These are phyloP conservation scores for Balakata baccata DNA, from an alignment of 345 rosid genomes.

Conservation along the genomic window DNA sequence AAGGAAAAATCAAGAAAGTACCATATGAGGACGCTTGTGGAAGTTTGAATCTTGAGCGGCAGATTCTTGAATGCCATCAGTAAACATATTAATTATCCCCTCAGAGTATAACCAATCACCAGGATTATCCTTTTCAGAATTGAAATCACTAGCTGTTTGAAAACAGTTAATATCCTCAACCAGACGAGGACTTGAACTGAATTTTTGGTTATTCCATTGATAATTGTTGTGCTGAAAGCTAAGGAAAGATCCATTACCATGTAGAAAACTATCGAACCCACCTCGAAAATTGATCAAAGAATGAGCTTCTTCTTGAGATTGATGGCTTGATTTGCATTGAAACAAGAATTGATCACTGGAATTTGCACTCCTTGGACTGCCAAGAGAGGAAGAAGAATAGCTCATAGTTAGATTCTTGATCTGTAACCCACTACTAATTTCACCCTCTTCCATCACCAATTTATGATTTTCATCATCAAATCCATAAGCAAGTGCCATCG, in stretches of 20 bases:
- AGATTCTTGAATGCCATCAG: conserved; percentile 44
- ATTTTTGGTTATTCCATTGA: conserved; percentile 37
- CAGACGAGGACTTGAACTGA: conserved; percentile 35
- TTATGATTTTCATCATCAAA: conserved; percentile 12
- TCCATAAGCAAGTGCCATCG: conserved; percentile 49
- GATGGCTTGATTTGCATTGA: conserved; percentile 26
- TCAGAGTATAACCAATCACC: conserved; percentile 68
- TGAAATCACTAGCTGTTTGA: conserved; percentile 37
- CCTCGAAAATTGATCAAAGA: conserved; percentile 63
- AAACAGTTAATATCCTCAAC: conserved; percentile 36
- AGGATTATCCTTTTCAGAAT: conserved; percentile 23
- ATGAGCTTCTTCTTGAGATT: conserved; percentile 37
- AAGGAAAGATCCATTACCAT: conserved; percentile 52
- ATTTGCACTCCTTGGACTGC: conserved; percentile 45
- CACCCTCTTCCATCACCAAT: conserved; percentile 24
- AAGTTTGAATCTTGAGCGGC: conserved; percentile 34
- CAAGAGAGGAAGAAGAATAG: conserved; percentile 34
- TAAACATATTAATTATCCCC: conserved; percentile 30
- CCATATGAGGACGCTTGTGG: conserved; percentile 58
- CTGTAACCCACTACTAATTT: conserved; percentile 11
- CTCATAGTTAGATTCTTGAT: conserved; percentile 26
- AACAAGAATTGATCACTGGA: conserved; percentile 41
- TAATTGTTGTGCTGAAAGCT: conserved; percentile 45
- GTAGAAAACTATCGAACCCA: conserved; percentile 25
- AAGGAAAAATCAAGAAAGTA: conserved; percentile 10